These are phyloP conservation scores for Backusella westeae DNA, from an alignment of 192 early-diverging fungal genomes.

Conservation along the genomic window DNA sequence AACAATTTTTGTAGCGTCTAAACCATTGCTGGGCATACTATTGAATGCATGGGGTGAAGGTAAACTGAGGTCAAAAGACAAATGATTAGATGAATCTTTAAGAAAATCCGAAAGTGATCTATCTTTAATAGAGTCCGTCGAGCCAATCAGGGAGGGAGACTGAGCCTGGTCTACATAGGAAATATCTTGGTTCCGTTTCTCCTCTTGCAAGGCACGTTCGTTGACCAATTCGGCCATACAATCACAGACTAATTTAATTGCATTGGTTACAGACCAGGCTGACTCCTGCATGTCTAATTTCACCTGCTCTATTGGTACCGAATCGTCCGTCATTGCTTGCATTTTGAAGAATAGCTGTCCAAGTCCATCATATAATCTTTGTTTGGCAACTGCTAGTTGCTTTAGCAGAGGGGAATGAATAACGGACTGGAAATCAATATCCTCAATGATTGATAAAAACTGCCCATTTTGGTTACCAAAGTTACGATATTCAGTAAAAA, in stretches of 20 bases:
- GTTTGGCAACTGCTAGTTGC: neutral
- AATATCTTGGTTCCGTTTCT: slow-evolving; percentile 3
- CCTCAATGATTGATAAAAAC: slow-evolving; percentile 16
- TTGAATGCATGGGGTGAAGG: slow-evolving; percentile 4
- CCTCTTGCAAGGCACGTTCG: neutral
- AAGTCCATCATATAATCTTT: slow-evolving; percentile 1
- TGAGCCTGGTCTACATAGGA: neutral
- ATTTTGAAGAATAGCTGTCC: slow-evolving; percentile 21
- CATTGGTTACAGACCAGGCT: slow-evolving; percentile 4
- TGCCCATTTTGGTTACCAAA: slow-evolving; percentile 19
- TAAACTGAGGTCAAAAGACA: slow-evolving; percentile 1
- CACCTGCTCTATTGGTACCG: neutral
- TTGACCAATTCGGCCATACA: slow-evolving; percentile 11
- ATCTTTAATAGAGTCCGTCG: neutral
- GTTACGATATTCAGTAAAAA: slow-evolving; percentile 23
- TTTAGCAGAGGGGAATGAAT: neutral
- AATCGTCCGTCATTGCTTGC: slow-evolving; percentile 24
- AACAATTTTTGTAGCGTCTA: slow-evolving; percentile 9
- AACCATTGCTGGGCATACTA: slow-evolving; percentile 5
- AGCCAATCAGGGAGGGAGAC: neutral
- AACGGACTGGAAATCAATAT: slow-evolving; percentile 16
- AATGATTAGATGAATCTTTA: slow-evolving; percentile 5
- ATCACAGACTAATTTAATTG: slow-evolving; percentile 17
- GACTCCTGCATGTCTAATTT: neutral
- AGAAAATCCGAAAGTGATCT: slow-evolving; percentile 6